Percentiles rank a stretch among this genome's conserved stretches.
Evolutionary conservation across 176 grass and related monocot genomes (phyloP).

Genomic region (Cenchrus americanus): DNA sequence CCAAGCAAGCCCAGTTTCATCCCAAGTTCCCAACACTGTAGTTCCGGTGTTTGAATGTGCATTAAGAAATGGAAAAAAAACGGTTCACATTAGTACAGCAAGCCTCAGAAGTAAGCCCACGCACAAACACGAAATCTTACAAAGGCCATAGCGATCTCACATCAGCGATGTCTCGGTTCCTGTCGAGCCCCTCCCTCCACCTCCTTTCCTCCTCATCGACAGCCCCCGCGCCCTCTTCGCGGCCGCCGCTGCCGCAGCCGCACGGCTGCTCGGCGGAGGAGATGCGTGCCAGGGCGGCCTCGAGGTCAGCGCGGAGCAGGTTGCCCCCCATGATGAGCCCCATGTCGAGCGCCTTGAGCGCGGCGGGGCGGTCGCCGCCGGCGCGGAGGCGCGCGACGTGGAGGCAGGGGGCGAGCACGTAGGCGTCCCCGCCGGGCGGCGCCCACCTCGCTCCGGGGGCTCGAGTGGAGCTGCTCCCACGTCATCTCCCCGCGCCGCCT

Average conservation of each 20-base stretch:
- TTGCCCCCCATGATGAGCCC: slow-evolving; percentile 92
- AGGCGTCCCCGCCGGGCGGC: slow-evolving; percentile 78
- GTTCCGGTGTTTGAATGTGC: background rate
- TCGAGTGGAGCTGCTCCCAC: slow-evolving; percentile 96
- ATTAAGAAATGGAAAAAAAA: background rate
- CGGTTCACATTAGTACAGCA: background rate
- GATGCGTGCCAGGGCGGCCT: slow-evolving; percentile 53
- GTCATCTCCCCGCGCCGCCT: slow-evolving; percentile 94
- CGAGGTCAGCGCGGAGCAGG: slow-evolving; percentile 72
- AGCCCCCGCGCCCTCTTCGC: slow-evolving; percentile 8
- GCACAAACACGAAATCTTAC: slow-evolving; percentile 35
- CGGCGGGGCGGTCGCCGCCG: slow-evolving; percentile 45
- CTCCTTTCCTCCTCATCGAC: slow-evolving; percentile 17
- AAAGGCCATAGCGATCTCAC: slow-evolving; percentile 48
- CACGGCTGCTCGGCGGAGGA: background rate
- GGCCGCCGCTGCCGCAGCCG: background rate
- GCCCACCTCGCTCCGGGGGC: slow-evolving; percentile 78
- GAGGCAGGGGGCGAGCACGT: slow-evolving; percentile 90
- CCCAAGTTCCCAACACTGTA: background rate
- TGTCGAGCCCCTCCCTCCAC: slow-evolving; percentile 67
- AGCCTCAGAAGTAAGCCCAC: background rate
- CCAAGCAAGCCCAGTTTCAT: background rate
- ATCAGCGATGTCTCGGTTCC: slow-evolving; percentile 66
- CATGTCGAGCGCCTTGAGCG: slow-evolving; percentile 85
- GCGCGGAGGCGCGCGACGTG: slow-evolving; percentile 68